Base-by-base conservation (phyloP, 305 asterid genomes). In the Rubia peregrina region DNA sequence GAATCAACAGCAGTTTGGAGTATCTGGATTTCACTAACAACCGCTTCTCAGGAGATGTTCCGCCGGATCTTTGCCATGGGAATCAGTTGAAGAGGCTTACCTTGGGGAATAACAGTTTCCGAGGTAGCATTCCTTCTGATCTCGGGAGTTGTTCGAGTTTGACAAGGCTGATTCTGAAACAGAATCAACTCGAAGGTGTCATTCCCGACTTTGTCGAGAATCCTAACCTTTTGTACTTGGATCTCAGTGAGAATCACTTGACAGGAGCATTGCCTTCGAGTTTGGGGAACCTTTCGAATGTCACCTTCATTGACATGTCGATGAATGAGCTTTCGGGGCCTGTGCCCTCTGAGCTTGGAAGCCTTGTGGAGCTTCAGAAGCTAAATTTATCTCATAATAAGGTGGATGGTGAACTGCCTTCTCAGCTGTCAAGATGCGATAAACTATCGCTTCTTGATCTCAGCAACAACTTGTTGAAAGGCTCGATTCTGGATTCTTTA, bases 11-110 rank as follows among this genome's bases (percentile, higher is more conserved):
- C 72, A 85, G 83, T 87, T 80, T 92, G 65, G 74, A 61, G 3
- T 24, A 16, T 68, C 56, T 92, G 22, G 97, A 92, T 67, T 78
- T 90, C 73, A 82, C 93, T 4, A 67, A 80, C 65, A 92, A 90
- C 82, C 78, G 62, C 71, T 92, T 92, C 81, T 72, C 80, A 1
- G 98, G 98, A 69, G 88, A 83, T 57, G 84, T 92, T 74, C 97
- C 96, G 0, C 86, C 91, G 3, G 74, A 80, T 71, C 84, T 92
- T 72, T 92, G 98, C 89, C 84, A 67, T 51, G 36, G 86, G 59
- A 92, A 87, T 85, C 80, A 80, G 75, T 68, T 90, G 82, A 46
- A 38, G 70, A 86, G 60, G 83, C 90, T 92, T 49, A 19, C 75
- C 62, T 81, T 92, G 83, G 89, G 91, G 62, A 80, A 68, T 56